Evolutionary conservation across 352 stramenopile genomes (phyloP).

Genomic region (Phytopythium cucurbitacearum): DNA sequence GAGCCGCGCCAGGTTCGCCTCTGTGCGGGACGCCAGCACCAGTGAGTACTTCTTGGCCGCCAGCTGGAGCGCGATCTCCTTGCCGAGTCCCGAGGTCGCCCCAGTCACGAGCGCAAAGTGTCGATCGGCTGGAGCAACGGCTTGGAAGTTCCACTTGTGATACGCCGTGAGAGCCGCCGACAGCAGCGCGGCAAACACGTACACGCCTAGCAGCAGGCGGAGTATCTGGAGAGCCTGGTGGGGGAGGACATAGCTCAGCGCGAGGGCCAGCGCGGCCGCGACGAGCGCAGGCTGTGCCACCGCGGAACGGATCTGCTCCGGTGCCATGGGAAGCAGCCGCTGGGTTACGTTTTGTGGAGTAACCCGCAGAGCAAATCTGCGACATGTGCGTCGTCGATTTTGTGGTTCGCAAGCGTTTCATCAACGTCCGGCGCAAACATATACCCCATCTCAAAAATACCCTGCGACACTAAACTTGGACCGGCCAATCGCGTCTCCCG

Average conservation of each 20-base stretch:
- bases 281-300: conserved; percentile 13
- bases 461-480: background rate
- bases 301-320: background rate
- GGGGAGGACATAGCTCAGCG: conserved; percentile 16
- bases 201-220: conserved; percentile 23
- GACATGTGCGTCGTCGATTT: no score
- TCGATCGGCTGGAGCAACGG: conserved; percentile 11
- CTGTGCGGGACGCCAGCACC: conserved; percentile 44
- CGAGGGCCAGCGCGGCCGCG: conserved; percentile 18
- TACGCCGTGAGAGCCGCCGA: conserved; percentile 44
- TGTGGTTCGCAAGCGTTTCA: no score
- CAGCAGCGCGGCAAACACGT: conserved; percentile 26
- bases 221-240: conserved; percentile 14
- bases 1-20: conserved; percentile 44
- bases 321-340: no score
- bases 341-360: no score
- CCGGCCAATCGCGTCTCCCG: background rate
- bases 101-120: conserved; percentile 59
- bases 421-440: no score
- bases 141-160: conserved; percentile 41
- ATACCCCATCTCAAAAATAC: background rate
- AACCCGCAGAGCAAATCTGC: no score
- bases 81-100: conserved; percentile 60
- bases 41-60: conserved; percentile 59
- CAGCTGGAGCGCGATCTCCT: conserved; percentile 61